phyloP scores from a whole-genome alignment of 352 stramenopile genomes.

The Phytophthora vignae region DNA sequence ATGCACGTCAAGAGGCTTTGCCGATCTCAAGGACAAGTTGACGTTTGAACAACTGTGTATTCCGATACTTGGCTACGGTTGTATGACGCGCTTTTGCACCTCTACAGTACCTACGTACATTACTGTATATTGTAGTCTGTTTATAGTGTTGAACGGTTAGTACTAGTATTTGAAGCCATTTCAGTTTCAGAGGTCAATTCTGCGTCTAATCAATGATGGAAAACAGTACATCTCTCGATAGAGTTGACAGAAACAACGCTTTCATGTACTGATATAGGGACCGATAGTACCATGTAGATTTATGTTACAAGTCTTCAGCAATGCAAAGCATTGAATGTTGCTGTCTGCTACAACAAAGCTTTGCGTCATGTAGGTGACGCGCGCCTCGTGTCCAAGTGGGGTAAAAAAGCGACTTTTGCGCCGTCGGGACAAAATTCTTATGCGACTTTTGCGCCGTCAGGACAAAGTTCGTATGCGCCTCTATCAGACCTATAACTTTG shows the following conservation, averaged over 20 bases:
- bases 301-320: neutral
- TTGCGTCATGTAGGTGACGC: neutral
- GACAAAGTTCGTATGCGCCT: no score
- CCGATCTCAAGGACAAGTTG: constrained; percentile 20
- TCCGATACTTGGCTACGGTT: neutral
- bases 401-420: neutral
- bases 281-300: neutral
- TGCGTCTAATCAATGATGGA: neutral
- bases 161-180: neutral
- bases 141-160: neutral
- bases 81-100: neutral
- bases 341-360: neutral
- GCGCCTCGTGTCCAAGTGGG: neutral
- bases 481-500: no score
- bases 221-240: neutral
- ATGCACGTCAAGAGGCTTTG: constrained; percentile 21
- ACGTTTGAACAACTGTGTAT: constrained; percentile 23
- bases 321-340: neutral
- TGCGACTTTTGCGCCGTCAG: no score
- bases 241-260: neutral
- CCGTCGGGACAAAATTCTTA: no score
- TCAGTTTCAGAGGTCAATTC: neutral
- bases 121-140: neutral
- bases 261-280: neutral
- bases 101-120: no score